Conservation (phyloP, 2,329 filamentous ascomycete genomes). For the Beauveria caledonica region DNA sequence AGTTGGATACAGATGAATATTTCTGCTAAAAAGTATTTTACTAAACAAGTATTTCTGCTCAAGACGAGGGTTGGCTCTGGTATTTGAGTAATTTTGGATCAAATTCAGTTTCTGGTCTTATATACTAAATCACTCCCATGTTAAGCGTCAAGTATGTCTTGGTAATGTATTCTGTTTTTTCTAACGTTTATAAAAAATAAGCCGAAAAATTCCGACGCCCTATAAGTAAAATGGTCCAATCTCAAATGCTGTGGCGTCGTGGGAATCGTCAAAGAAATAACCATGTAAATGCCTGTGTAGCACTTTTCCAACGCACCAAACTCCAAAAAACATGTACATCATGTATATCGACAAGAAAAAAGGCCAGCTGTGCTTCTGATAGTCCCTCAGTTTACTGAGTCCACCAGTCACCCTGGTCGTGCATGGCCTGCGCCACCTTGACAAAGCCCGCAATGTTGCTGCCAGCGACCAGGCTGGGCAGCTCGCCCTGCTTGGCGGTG, state of each 20-base stretch:
- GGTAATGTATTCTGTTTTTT: background rate
- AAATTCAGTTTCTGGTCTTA: too few species aligned
- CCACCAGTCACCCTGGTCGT: conserved; percentile 96
- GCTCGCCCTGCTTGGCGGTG: conserved; percentile 66
- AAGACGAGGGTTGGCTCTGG: background rate
- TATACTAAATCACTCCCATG: too few species aligned
- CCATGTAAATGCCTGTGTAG: conserved; percentile 10
- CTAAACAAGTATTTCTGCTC: too few species aligned
- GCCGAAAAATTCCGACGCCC: background rate
- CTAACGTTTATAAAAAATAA: background rate
- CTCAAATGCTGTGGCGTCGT: conserved; percentile 10
- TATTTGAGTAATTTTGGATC: background rate
- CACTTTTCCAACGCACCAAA: conserved; percentile 5
- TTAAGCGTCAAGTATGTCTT: background rate
- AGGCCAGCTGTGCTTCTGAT: background rate
- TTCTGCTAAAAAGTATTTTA: too few species aligned
- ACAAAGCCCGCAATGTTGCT: conserved; percentile 97
- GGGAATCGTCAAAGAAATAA: conserved; percentile 9
- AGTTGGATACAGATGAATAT: too few species aligned
- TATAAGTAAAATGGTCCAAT: background rate
- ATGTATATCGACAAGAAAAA: background rate
- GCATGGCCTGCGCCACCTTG: conserved; percentile 93
- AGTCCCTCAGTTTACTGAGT: background rate
- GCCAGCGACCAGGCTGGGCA: conserved; percentile 84
- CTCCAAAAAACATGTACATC: conserved; percentile 2